Evolutionary conservation across 2,329 filamentous ascomycete species (phyloP).

Genomic region (Clonostachys solani): DNA sequence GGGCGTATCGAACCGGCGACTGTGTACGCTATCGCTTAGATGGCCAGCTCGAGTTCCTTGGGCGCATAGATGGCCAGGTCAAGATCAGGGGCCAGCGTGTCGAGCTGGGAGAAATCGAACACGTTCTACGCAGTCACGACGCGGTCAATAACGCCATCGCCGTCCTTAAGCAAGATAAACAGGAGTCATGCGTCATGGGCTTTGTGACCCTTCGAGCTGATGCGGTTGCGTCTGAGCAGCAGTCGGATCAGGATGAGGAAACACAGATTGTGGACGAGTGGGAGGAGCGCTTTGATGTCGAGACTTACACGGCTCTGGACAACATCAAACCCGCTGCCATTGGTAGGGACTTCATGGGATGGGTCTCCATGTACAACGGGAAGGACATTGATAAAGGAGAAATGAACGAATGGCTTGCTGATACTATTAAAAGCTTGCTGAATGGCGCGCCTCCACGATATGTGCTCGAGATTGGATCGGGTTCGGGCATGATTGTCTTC

Average conservation of each 20-base stretch:
- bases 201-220: conserved; percentile 5
- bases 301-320: conserved; percentile 1
- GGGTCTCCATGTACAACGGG: conserved; percentile 11
- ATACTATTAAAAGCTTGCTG: conserved; percentile 4
- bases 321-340: not conserved
- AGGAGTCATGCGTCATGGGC: conserved; percentile 6
- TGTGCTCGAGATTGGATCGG: conserved; percentile 9
- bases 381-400: conserved; percentile 4
- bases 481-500: conserved; percentile 11
- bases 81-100: conserved; percentile 23
- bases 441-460: not conserved
- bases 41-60: conserved; percentile 16
- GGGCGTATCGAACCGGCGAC: conserved; percentile 19
- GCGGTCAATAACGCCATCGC: no score
- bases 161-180: no score
- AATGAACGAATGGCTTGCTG: conserved; percentile 13
- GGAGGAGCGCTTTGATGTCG: conserved; percentile 2
- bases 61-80: conserved; percentile 18
- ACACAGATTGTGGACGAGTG: conserved; percentile 2
- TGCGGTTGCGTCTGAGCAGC: not conserved
- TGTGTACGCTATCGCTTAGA: conserved; percentile 13
- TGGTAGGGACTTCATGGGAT: conserved; percentile 8
- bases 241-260: not conserved
- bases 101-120: conserved; percentile 19
- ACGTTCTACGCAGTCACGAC: conserved; percentile 6